phyloP scores from a whole-genome alignment of 2,329 filamentous ascomycete genomes.

The Pyrenochaeta sp. region DNA sequence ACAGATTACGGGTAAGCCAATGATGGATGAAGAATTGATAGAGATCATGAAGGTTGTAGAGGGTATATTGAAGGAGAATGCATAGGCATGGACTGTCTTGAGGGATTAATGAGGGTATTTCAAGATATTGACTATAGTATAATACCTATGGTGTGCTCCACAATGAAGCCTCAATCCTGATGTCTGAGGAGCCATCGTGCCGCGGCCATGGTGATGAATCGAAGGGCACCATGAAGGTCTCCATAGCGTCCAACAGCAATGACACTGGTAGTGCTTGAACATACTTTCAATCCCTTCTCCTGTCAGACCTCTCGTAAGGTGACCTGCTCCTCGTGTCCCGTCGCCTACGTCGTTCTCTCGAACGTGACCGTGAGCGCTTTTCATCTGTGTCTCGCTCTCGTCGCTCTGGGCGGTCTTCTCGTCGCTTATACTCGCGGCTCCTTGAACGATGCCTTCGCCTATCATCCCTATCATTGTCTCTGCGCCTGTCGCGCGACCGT shows the following conservation, averaged over 20 bases:
- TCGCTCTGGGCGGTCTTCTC: slow-evolving; percentile 35
- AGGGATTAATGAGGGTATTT: not conserved
- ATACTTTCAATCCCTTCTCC: not conserved
- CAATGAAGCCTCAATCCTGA: not conserved
- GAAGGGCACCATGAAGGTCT: not conserved
- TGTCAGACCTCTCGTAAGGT: slow-evolving; percentile 19
- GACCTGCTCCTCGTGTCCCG: slow-evolving; percentile 30
- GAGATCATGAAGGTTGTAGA: slow-evolving; percentile 48
- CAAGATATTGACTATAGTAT: not conserved
- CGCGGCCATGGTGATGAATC: too few relatives aligned
- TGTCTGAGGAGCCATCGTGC: not conserved
- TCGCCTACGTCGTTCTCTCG: slow-evolving; percentile 24
- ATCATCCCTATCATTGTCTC: slow-evolving; percentile 40
- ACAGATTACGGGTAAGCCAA: slow-evolving; percentile 57
- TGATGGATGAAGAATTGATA: slow-evolving; percentile 59
- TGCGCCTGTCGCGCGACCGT: slow-evolving; percentile 37
- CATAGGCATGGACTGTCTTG: not conserved
- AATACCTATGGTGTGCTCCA: not conserved
- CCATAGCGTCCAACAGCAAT: not conserved
- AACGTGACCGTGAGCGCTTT: slow-evolving; percentile 39
- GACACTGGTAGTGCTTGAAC: not conserved
- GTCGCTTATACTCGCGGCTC: slow-evolving; percentile 37
- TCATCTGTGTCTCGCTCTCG: slow-evolving; percentile 30
- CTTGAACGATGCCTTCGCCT: slow-evolving; percentile 40
- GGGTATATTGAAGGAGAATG: slow-evolving; percentile 12